Evolutionary conservation across 2,329 filamentous ascomycete genomes (phyloP).

Genomic region (Trichoderma atroviride): DNA sequence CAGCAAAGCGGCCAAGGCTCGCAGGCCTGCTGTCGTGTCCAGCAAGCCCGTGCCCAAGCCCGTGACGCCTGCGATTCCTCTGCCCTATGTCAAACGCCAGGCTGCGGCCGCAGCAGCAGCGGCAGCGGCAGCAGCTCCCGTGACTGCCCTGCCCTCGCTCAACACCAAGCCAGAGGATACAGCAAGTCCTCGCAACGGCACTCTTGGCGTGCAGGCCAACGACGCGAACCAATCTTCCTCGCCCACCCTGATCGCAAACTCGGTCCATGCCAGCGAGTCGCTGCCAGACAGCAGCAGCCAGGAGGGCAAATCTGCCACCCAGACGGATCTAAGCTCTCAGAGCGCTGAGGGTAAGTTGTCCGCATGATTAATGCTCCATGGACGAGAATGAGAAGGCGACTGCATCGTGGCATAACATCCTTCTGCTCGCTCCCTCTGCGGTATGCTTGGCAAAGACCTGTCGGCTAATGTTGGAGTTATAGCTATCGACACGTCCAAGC

Average conservation of each 20-base stretch:
- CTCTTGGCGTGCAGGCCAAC: neutral
- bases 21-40: constrained; percentile 31
- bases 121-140: constrained; percentile 37
- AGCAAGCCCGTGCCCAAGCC: constrained; percentile 40
- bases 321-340: constrained; percentile 6
- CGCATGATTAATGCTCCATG: neutral
- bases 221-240: constrained; percentile 11
- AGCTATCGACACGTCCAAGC: constrained; percentile 11
- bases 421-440: neutral
- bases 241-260: constrained; percentile 7
- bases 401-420: neutral
- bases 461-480: neutral
- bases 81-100: constrained; percentile 45
- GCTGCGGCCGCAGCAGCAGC: constrained; percentile 40
- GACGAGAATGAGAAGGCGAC: neutral
- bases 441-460: neutral
- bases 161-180: neutral
- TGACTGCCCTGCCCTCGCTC: constrained; percentile 26
- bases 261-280: constrained; percentile 20
- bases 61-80: constrained; percentile 44
- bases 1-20: constrained; percentile 40
- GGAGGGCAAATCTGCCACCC: neutral
- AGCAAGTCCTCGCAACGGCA: neutral
- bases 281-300: neutral
- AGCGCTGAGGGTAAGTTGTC: constrained; percentile 20